Evolutionary conservation across 768 basidiomycete genomes (phyloP).

Genomic region (Agaricus blazei): DNA sequence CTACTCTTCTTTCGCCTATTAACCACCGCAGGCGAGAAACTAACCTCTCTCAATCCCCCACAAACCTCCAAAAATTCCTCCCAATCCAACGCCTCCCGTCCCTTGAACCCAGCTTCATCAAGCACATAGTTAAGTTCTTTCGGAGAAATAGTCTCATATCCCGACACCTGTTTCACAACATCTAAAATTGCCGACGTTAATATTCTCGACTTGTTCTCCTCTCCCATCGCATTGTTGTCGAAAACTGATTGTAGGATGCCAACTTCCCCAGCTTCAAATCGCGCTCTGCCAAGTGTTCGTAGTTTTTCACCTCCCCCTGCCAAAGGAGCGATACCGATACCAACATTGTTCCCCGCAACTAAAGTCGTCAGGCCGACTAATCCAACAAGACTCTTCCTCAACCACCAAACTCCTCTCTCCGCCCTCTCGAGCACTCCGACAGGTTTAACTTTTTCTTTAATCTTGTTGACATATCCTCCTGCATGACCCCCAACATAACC

Average conservation of each 20-base stretch:
- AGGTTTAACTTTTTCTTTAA: conserved; percentile 18
- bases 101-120: conserved; percentile 64
- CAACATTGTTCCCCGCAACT: conserved; percentile 22
- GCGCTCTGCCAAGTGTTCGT: conserved; percentile 31
- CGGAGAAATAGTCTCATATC: conserved; percentile 54
- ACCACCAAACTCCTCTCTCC: conserved; percentile 13
- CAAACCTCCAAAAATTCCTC: conserved; percentile 91
- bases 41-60: conserved; percentile 66
- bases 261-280: conserved; percentile 42
- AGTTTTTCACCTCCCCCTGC: conserved; percentile 6
- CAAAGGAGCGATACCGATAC: background rate
- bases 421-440: conserved; percentile 13
- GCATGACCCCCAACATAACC: conserved; percentile 31
- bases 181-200: conserved; percentile 33
- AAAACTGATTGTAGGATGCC: conserved; percentile 34
- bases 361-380: conserved; percentile 23
- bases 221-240: conserved; percentile 22
- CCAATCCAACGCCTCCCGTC: conserved; percentile 55
- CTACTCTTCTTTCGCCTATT: conserved; percentile 17
- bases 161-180: conserved; percentile 41
- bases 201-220: conserved; percentile 17
- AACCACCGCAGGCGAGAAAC: conserved; percentile 30
- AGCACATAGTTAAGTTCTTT: conserved; percentile 75
- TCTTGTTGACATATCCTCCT: conserved; percentile 11
- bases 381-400: background rate